These are phyloP conservation scores for Yamagishiella unicocca DNA, from an alignment of 139 green algal species.

Conservation along the genomic window DNA sequence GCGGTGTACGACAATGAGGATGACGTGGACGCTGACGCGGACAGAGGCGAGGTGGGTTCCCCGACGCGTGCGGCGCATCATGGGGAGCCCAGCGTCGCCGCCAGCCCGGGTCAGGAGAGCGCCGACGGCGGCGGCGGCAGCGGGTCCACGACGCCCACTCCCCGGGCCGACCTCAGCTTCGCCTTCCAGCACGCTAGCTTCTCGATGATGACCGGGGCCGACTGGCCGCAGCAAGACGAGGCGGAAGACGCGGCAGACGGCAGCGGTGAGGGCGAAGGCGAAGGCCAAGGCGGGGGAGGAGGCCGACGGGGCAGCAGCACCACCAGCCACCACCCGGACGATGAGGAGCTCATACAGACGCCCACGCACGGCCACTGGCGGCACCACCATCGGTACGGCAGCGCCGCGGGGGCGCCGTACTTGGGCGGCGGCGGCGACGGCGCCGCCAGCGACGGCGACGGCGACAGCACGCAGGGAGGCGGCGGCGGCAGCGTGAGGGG, in stretches of 20 bases:
- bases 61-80: too few species aligned
- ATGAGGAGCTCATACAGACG: neutral
- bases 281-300: neutral
- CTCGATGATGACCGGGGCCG: neutral
- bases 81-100: neutral
- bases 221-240: neutral
- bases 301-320: neutral
- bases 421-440: neutral
- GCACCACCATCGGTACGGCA: neutral
- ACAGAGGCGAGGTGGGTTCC: too few species aligned
- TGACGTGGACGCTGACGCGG: too few species aligned
- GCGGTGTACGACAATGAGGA: too few species aligned
- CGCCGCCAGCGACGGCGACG: conserved; percentile 3
- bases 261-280: neutral
- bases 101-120: neutral
- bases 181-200: neutral
- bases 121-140: neutral
- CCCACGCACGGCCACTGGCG: neutral
- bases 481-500: neutral
- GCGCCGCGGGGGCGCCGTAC: neutral
- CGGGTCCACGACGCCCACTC: conserved; percentile 15
- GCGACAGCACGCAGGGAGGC: neutral
- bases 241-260: neutral
- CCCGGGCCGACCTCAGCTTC: conserved; percentile 5
- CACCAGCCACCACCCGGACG: neutral